Evolutionary conservation across 768 basidiomycete species (phyloP), one percentile per base, ranked within the genome.

Genomic region (Rhodocollybia butyracea): DNA sequence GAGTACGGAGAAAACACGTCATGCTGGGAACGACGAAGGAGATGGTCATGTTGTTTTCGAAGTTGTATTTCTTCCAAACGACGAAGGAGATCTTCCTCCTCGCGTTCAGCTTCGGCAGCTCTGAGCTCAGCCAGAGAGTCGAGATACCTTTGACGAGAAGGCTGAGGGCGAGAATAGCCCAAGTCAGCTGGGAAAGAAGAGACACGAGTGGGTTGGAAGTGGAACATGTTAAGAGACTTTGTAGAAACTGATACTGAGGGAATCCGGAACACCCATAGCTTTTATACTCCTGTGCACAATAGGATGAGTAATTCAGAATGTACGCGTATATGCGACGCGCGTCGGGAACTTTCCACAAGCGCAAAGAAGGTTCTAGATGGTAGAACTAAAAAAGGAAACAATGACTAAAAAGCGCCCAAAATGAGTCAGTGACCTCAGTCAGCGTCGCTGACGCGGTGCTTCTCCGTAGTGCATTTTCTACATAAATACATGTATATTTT

Each of bases 81-180:
- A 17, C 53, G 57, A 40, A 50, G 57, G n/a, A 58, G 57, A 4
- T 27, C 46, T 27, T 40, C 48, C 31, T 57, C 51, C 31, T 56
- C 55, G 15, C 42, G 43, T 31, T 60, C 42, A 26, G 40, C 27
- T 59, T 75, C 71, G 5, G 75, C 73, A 45, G 71, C 67, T 55
- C 67, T 66, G 19, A 68, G 70, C 51, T 69, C 64, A 7, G 73
- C 71, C 22, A 74, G 60, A 24, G 75, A 72, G 41, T 68, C 66
- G 26, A 74, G 60, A 58, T 76, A 76, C 24, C 64, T 68, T 22
- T 72, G 66, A 22, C 71, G 69, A 31, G 71, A 62, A 36, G 47
- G 63, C 55, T 57, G 43, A 59, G 47, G 40, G 32, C 45, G 58
- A 45, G 41, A 55, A 38, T 51, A 51, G 47, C 40, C 26, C 32